Evolutionary conservation across 169 alveolate genomes (phyloP), one percentile per base, ranked within the genome.

Genomic region (Plasmodium chabaudi): DNA sequence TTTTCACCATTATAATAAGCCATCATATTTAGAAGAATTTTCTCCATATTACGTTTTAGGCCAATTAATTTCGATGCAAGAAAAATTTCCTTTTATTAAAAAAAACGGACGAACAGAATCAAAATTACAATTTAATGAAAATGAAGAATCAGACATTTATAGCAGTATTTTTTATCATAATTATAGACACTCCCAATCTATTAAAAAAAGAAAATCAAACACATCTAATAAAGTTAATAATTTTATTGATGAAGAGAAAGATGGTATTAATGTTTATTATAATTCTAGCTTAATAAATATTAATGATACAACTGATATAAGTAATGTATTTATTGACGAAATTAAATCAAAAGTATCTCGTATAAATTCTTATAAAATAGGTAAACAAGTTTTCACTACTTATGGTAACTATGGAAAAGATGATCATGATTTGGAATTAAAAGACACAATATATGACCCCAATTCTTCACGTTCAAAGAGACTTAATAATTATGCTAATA

Each of bases 331-430:
- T 5, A 55, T 53, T 82, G 90, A 82, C 2, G 90, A 82, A 55
- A 47, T 82, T 17, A 67, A 82, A 27, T 51, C 90, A 15, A 82
- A 82, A 42, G 60, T 82, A 53, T 65, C 57, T 23, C 49, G 56
- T 60, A 82, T 82, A 15, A 82, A 82, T n/a, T 82, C 90, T 13
- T 67, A 67, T 49, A 42, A 71, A 82, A 57, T 82, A 44, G 82
- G 82, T 23, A 56, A 82, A 15, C 90, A 82, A 49, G 55, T 82
- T 65, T 82, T 82, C 82, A 56, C 69, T 3, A 82, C 72, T 1
- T 82, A 82, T 47, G 68, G 84, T 47, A 67, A 82, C 25, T 46
- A 34, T 44, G 90, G 79, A 44, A 67, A 65, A 44, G 90, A 82
- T 60, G 82, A 82, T 10, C 90, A 82, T 49, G 90, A 82, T 27